Evolutionary conservation across 495 filamentous ascomycete species (phyloP).

Genomic region (Darksidea phi): DNA sequence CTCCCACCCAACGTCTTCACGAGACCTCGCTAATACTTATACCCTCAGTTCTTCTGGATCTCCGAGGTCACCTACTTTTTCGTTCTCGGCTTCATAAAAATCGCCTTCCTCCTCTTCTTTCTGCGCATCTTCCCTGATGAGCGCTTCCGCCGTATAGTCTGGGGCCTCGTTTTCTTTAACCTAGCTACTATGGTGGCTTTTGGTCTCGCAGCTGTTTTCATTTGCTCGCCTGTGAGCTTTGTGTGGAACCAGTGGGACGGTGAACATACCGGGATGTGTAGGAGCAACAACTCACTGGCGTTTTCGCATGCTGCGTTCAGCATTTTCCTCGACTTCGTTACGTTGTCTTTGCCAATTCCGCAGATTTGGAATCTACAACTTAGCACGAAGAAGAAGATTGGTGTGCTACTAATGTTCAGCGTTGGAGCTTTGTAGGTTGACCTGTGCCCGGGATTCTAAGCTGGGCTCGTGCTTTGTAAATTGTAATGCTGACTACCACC

Average conservation of each 20-base stretch:
- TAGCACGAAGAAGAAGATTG: constrained; percentile 49
- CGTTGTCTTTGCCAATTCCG: constrained; percentile 45
- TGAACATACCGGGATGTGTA: constrained; percentile 27
- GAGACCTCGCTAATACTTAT: constrained; percentile 2
- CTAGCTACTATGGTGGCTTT: constrained; percentile 44
- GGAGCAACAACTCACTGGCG: constrained; percentile 19
- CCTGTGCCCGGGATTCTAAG: not conserved
- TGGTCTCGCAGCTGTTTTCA: constrained; percentile 43
- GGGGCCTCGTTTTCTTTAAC: constrained; percentile 40
- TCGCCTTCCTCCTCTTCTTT: constrained; percentile 53
- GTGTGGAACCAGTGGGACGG: constrained; percentile 36
- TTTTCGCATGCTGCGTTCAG: constrained; percentile 24
- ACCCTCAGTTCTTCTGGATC: constrained; percentile 12
- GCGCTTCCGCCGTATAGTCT: constrained; percentile 37
- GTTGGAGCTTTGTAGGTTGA: constrained; percentile 53
- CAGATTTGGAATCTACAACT: constrained; percentile 48
- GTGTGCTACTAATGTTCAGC: constrained; percentile 53
- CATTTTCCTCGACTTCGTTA: constrained; percentile 35
- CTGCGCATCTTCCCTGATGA: constrained; percentile 50
- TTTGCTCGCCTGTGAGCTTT: constrained; percentile 46
- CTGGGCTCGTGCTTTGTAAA: too few species aligned
- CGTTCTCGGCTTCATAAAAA: constrained; percentile 44
- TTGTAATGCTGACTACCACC: too few species aligned
- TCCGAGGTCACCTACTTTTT: constrained; percentile 37
- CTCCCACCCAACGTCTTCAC: not conserved